Evolutionary conservation across 441 rosid genomes (phyloP).

Genomic region (Erodium chrysanthum): DNA sequence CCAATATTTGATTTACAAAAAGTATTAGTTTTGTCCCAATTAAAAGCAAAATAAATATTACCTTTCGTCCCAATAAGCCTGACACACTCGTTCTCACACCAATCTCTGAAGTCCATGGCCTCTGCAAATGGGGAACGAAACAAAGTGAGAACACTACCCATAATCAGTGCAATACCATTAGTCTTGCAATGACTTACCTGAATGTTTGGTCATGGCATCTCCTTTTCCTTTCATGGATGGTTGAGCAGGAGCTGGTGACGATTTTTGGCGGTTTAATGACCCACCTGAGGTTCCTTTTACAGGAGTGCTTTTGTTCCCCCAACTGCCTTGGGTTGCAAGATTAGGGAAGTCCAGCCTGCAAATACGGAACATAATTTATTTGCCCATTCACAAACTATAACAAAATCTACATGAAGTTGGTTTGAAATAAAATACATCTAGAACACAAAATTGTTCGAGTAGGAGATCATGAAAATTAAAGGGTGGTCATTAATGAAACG

Average conservation of each 20-base stretch:
- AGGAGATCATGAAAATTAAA: neutral
- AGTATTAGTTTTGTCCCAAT: neutral
- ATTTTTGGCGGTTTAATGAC: conserved; percentile 58
- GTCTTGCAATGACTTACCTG: conserved; percentile 37
- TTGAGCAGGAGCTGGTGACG: conserved; percentile 49
- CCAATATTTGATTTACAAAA: too few relatives aligned
- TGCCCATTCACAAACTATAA: neutral
- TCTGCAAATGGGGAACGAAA: conserved; percentile 38
- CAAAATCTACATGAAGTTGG: neutral
- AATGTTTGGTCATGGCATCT: conserved; percentile 46
- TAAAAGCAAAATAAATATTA: conserved; percentile 18
- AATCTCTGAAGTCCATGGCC: conserved; percentile 86
- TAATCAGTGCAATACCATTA: conserved; percentile 6
- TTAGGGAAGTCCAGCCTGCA: conserved; percentile 61
- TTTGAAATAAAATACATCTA: neutral
- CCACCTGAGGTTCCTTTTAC: conserved; percentile 47
- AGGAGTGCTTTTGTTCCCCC: conserved; percentile 63
- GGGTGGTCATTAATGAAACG: neutral
- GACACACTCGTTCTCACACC: conserved; percentile 81
- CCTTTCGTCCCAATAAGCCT: conserved; percentile 87
- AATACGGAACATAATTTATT: neutral
- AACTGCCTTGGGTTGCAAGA: conserved; percentile 49
- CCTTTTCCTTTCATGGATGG: conserved; percentile 48
- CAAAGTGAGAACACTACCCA: conserved; percentile 10
- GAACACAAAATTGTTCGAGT: neutral